Percentiles rank a stretch among this genome's conserved stretches.
Conservation (phyloP, 2,329 filamentous ascomycete species). For the Ophiocordyceps unilateralis region DNA sequence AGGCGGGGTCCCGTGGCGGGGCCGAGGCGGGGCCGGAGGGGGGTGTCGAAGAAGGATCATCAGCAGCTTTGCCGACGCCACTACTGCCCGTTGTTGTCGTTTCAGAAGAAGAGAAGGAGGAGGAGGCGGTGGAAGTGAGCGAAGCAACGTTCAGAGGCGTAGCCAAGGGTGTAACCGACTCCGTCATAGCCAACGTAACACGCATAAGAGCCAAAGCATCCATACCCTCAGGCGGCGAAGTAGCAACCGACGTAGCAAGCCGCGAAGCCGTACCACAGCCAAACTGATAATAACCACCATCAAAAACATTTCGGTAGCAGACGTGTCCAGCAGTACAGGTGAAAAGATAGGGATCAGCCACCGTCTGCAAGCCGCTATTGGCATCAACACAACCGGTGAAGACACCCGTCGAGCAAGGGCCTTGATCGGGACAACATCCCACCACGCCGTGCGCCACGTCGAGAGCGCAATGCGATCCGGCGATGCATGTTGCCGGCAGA, state of each 20-base stretch:
- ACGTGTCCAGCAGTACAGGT: constrained; percentile 33
- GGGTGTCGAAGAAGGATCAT: neutral
- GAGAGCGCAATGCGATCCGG: constrained; percentile 40
- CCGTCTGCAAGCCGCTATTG: constrained; percentile 30
- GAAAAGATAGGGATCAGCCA: constrained; percentile 37
- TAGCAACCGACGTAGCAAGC: constrained; percentile 29
- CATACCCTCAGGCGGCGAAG: constrained; percentile 23
- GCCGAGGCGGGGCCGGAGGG: neutral
- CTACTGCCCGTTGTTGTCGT: neutral
- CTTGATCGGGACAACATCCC: constrained; percentile 37
- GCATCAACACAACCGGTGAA: constrained; percentile 40
- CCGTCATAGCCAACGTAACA: constrained; percentile 23
- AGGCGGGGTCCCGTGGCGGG: constrained; percentile 11
- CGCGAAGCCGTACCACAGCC: constrained; percentile 34
- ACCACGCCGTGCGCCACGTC: constrained; percentile 30
- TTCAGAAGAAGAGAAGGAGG: no score
- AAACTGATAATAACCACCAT: constrained; percentile 37
- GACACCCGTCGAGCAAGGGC: constrained; percentile 33
- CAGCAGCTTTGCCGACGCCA: neutral
- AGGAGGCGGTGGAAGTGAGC: no score
- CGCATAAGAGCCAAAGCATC: constrained; percentile 16
- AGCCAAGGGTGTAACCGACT: constrained; percentile 18
- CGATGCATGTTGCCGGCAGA: constrained; percentile 37
- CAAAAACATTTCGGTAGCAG: constrained; percentile 38
- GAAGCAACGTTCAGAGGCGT: constrained; percentile 22